Conservation (phyloP, 2,329 filamentous ascomycete species). For the Cordyceps fumosorosea region DNA sequence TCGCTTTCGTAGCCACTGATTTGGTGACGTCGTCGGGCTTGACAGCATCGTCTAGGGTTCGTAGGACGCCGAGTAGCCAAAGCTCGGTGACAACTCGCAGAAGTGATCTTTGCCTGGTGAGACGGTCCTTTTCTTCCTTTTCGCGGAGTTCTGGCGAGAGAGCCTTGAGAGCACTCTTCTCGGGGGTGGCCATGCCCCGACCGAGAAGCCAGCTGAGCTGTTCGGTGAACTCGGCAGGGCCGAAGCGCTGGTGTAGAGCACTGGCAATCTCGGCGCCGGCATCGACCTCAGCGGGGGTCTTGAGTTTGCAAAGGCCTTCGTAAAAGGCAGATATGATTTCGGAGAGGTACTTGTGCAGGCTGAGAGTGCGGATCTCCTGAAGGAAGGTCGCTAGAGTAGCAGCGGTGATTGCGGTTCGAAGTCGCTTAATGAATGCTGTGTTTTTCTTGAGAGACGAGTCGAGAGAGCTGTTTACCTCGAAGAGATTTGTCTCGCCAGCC, state of each 20-base stretch:
- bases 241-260: slow-evolving; percentile 92
- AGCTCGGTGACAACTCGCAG: slow-evolving; percentile 89
- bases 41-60: slow-evolving; percentile 65
- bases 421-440: slow-evolving; percentile 92
- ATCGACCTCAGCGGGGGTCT: slow-evolving; percentile 84
- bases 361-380: slow-evolving; percentile 82
- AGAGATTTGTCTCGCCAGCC: slow-evolving; percentile 84
- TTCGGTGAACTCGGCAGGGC: slow-evolving; percentile 81
- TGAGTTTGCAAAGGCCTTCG: slow-evolving; percentile 87
- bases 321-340: slow-evolving; percentile 95
- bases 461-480: slow-evolving; percentile 69
- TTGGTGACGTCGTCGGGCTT: slow-evolving; percentile 58
- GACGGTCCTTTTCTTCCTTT: slow-evolving; percentile 90
- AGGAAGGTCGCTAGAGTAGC: slow-evolving; percentile 77
- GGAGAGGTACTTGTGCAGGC: slow-evolving; percentile 91
- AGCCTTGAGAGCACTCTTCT: slow-evolving; percentile 74
- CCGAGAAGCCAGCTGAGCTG: slow-evolving; percentile 90
- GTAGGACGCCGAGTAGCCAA: slow-evolving; percentile 85
- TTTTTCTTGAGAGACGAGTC: slow-evolving; percentile 98
- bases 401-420: slow-evolving; percentile 81
- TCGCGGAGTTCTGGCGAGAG: slow-evolving; percentile 78
- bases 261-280: slow-evolving; percentile 89
- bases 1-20: slow-evolving; percentile 56
- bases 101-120: slow-evolving; percentile 77
- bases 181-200: slow-evolving; percentile 83